Conservation (phyloP, 768 basidiomycete species). For the Lactarius sanguifluus region DNA sequence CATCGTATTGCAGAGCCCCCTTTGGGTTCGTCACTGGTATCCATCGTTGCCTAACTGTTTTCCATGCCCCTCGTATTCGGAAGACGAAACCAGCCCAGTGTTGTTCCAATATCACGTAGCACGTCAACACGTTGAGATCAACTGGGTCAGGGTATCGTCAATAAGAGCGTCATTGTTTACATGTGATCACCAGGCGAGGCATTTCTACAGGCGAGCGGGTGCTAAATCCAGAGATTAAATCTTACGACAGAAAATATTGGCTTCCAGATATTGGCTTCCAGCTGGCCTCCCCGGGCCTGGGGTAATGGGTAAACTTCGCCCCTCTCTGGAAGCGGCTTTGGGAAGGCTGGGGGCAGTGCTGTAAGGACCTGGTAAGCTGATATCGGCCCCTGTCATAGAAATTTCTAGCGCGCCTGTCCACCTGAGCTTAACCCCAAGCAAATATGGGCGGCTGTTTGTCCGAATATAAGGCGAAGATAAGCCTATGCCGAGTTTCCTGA, state of each 20-base stretch:
- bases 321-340: background rate
- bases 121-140: background rate
- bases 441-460: background rate
- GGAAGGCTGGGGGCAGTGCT: background rate
- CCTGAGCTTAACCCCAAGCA: too few relatives aligned
- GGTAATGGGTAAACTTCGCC: background rate
- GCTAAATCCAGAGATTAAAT: background rate
- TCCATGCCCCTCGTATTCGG: background rate
- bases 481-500: background rate
- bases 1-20: background rate
- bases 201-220: background rate
- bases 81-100: background rate
- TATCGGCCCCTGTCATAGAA: too few relatives aligned
- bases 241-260: background rate
- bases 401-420: too few relatives aligned
- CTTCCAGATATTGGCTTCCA: too few relatives aligned
- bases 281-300: background rate
- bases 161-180: background rate
- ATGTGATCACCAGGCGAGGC: background rate
- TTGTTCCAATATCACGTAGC: background rate
- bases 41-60: background rate
- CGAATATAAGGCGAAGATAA: background rate
- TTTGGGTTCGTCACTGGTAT: background rate
- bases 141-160: background rate
- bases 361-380: background rate